Base-by-base conservation (phyloP, 176 grass and related monocot genomes). In the Aegilops umbellulata region DNA sequence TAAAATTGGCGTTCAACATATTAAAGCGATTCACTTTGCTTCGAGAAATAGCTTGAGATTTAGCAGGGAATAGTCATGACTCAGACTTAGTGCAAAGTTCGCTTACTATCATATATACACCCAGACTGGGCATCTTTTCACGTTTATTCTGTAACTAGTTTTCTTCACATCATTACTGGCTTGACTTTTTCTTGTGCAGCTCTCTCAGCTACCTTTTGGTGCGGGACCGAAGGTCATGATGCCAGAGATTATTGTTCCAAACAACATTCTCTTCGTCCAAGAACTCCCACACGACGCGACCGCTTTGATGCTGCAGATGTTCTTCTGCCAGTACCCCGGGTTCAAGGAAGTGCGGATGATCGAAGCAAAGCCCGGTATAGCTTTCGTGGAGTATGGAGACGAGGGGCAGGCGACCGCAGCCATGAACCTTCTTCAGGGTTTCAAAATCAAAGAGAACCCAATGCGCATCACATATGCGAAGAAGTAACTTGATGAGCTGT, bases 271-370 rank as follows among this genome's bases (percentile, higher is more conserved):
- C 19, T 99, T 99, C 7, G 77, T 99, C 36, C 97, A 99, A 90
- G 96, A 99, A 55, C 82, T 99, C 65, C 97, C 94, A 2, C 92
- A 99, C 4, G 94, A 99, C 73, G 93, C 88, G 0, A 97, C 89
- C 3, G 83, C 92, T 3, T 81, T 99, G 92, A 88, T 99, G 86
- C 85, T 93, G 74, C 92, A 99, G 73, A 99, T 99, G 97, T 80
- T 97, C 30, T 99, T 97, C 77, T 94, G 92, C 73, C 94, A 99
- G 85, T 96, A 97, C 79, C 82, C 62, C 11, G 97, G 97, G 51
- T 99, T 99, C 80, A 99, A 97, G 85, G 97, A 99, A 82, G 97
- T 97, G 15, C 82, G 97, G 61, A 99, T 94, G 94, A 47, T 99
- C 6, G 97, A 96, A 78, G 77, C 94, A 11, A 99, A 99, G 55